A percentile compares a stretch with the other conserved stretches of the same genome.
phyloP scores from a whole-genome alignment of 306 rosid species.

The Vigna mungo region DNA sequence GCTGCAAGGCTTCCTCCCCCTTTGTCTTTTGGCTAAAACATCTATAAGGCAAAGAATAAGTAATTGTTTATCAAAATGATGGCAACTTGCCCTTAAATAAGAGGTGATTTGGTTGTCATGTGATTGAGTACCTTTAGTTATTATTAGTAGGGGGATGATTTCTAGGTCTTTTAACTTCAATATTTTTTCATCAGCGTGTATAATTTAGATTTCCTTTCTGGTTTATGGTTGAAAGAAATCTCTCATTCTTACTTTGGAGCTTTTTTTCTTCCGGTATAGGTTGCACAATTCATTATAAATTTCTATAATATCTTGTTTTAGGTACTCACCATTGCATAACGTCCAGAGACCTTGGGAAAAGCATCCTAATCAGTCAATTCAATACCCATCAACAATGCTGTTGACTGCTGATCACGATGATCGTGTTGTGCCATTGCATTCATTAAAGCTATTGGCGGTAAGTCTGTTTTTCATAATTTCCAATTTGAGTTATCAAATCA shows the following conservation, averaged over 20 bases:
- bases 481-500: neutral
- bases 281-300: neutral
- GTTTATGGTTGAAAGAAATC: neutral
- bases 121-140: no score
- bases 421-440: slow-evolving; percentile 93
- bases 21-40: no score
- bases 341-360: slow-evolving; percentile 92
- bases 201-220: neutral
- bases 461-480: slow-evolving; percentile 41
- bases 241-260: neutral
- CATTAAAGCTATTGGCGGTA: slow-evolving; percentile 87
- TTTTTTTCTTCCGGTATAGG: neutral
- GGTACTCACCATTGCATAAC: slow-evolving; percentile 96
- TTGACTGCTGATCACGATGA: slow-evolving; percentile 99
- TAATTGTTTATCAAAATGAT: no score
- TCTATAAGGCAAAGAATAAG: no score
- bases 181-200: neutral
- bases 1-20: no score
- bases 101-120: no score
- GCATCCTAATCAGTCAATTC: slow-evolving; percentile 51
- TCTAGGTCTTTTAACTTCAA: neutral
- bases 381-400: slow-evolving; percentile 91
- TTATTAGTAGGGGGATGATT: neutral
- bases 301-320: slow-evolving; percentile 37
- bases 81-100: no score